phyloP scores from a whole-genome alignment of 2,329 filamentous ascomycete genomes.

The Trichophyton equinum region DNA sequence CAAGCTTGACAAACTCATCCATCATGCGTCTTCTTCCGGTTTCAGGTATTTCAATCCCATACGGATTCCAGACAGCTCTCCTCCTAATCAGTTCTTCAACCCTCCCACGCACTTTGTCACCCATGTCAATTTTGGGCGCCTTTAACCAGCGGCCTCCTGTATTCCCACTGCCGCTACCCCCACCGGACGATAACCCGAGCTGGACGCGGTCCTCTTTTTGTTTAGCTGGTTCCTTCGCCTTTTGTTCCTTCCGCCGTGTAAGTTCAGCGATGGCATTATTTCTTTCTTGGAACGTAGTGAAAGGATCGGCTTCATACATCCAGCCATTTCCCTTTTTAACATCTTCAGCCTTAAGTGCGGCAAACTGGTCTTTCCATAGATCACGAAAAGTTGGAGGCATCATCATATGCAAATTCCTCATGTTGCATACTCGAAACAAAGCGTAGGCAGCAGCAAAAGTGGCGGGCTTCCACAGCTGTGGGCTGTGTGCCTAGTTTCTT shows the following conservation, averaged over 20 bases:
- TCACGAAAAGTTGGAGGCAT: conserved; percentile 80
- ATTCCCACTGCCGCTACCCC: conserved; percentile 21
- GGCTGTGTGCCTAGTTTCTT: conserved; percentile 63
- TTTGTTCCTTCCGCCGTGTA: conserved; percentile 62
- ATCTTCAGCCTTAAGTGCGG: conserved; percentile 67
- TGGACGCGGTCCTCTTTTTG: conserved; percentile 47
- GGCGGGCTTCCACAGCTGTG: conserved; percentile 77
- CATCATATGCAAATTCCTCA: conserved; percentile 92
- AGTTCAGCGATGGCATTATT: conserved; percentile 63
- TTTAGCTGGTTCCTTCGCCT: conserved; percentile 42
- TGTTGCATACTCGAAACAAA: conserved; percentile 81
- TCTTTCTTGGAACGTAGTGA: conserved; percentile 64
- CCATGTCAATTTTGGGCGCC: conserved; percentile 88
- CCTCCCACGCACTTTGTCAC: conserved; percentile 61
- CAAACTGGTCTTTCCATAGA: conserved; percentile 81
- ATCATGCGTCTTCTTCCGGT: conserved; percentile 48
- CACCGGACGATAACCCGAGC: conserved; percentile 32
- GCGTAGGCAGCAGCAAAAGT: conserved; percentile 90
- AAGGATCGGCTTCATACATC: conserved; percentile 95
- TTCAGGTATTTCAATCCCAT: conserved; percentile 53
- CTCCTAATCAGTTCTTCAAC: conserved; percentile 68
- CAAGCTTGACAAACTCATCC: conserved; percentile 63
- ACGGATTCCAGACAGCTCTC: conserved; percentile 76
- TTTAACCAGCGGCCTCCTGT: conserved; percentile 48
- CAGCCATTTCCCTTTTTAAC: conserved; percentile 63